Percentiles rank a stretch among this genome's conserved stretches.
Conservation (phyloP, 495 filamentous ascomycete species). For the Annulohypoxylon stygium region DNA sequence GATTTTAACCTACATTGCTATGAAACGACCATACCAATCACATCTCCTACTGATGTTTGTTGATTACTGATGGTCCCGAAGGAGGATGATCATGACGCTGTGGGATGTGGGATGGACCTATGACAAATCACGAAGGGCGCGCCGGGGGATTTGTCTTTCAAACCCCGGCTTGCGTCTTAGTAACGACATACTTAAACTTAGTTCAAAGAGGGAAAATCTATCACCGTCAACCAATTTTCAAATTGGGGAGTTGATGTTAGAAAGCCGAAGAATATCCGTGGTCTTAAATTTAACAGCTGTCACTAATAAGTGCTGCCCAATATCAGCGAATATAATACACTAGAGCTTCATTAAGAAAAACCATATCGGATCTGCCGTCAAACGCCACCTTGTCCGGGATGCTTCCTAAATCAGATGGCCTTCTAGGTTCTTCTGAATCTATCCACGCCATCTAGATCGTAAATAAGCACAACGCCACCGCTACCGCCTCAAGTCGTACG, state of each 20-base stretch:
- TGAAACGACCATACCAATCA: not conserved
- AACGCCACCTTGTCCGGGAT: conserved; percentile 37
- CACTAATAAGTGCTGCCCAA: conserved; percentile 13
- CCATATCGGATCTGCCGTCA: conserved; percentile 34
- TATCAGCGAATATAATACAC: conserved; percentile 38
- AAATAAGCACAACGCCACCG: conserved; percentile 24
- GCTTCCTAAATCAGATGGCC: conserved; percentile 20
- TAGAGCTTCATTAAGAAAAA: conserved; percentile 30
- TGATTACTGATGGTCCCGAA: not conserved
- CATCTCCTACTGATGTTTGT: not conserved
- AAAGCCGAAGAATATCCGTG: conserved; percentile 40
- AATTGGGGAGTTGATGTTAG: not conserved
- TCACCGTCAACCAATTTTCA: not conserved
- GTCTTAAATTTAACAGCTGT: conserved; percentile 13
- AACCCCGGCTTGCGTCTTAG: conserved; percentile 33
- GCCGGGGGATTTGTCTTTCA: conserved; percentile 30
- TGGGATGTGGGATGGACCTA: not conserved
- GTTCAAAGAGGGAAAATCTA: conserved; percentile 1
- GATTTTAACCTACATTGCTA: not conserved
- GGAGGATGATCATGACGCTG: conserved; percentile 1
- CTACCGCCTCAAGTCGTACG: conserved; percentile 12
- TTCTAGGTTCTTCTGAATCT: conserved; percentile 10
- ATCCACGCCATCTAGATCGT: conserved; percentile 17
- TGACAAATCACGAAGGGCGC: conserved; percentile 39
- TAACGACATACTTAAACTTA: not conserved